Conservation (phyloP, 441 rosid species). For the Syzygium syzygioides region DNA sequence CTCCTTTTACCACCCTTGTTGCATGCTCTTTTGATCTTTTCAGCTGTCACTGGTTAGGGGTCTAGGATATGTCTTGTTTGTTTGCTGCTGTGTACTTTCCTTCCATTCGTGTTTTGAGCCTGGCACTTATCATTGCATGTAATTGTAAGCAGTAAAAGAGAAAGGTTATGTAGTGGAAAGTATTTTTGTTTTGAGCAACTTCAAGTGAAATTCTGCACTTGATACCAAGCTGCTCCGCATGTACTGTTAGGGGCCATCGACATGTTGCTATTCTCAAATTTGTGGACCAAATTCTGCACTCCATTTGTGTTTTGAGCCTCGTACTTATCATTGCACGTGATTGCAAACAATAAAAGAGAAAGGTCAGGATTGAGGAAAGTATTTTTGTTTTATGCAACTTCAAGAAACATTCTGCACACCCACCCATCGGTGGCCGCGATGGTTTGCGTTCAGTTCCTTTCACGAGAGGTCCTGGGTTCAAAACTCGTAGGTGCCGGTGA, state of each 20-base stretch:
- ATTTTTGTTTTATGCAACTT: not conserved
- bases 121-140: not conserved
- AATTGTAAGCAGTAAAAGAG: not conserved
- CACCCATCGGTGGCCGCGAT: no score
- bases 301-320: not conserved
- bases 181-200: not conserved
- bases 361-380: not conserved
- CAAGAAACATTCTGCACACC: no score
- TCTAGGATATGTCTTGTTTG: not conserved
- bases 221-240: not conserved
- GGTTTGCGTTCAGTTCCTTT: no score
- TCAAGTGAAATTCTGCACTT: not conserved
- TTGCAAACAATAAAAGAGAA: not conserved
- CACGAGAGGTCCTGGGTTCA: no score
- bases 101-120: not conserved
- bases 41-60: not conserved
- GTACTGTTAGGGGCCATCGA: not conserved
- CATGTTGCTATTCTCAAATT: not conserved
- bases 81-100: not conserved
- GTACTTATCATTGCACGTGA: not conserved
- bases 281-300: not conserved
- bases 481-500: no score
- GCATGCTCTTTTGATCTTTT: not conserved
- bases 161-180: not conserved
- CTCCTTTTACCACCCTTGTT: not conserved